These are phyloP conservation scores for Fennellomyces sp. DNA, from an alignment of 371 early-diverging fungal species.

Conservation along the genomic window DNA sequence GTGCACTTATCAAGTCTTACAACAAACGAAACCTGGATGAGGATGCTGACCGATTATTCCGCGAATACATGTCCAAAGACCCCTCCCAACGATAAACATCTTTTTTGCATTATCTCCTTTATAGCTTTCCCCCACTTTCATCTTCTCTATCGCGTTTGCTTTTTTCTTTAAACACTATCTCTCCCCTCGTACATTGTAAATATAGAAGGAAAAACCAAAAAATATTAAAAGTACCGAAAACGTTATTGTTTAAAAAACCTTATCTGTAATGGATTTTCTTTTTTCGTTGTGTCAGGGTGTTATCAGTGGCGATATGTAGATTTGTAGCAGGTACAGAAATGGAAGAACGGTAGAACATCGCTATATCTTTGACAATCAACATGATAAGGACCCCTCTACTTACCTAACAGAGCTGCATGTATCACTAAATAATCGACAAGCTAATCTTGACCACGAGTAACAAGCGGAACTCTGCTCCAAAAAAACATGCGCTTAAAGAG, in stretches of 20 bases:
- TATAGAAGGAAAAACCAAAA: neutral
- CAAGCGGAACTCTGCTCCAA: neutral
- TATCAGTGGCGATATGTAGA: neutral
- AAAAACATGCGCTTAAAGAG: neutral
- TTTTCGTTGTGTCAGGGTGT: neutral
- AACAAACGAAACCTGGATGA: slow-evolving; percentile 36
- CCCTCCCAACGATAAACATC: slow-evolving; percentile 1
- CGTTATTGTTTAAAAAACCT: neutral
- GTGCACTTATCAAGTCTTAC: slow-evolving; percentile 38
- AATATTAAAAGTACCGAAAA: neutral
- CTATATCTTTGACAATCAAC: neutral
- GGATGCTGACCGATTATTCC: slow-evolving; percentile 34
- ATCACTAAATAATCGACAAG: neutral
- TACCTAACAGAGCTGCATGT: neutral
- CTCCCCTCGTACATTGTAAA: neutral
- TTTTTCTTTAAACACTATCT: neutral
- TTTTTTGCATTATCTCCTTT: neutral
- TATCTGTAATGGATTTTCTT: neutral
- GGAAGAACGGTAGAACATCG: neutral
- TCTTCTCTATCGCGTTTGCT: neutral
- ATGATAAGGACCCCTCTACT: neutral
- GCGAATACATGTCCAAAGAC: slow-evolving; percentile 10
- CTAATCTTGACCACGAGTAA: neutral
- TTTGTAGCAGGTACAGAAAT: neutral
- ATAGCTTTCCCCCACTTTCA: neutral